Conservation (phyloP, 2,329 filamentous ascomycete species). For the Alternaria triticina region DNA sequence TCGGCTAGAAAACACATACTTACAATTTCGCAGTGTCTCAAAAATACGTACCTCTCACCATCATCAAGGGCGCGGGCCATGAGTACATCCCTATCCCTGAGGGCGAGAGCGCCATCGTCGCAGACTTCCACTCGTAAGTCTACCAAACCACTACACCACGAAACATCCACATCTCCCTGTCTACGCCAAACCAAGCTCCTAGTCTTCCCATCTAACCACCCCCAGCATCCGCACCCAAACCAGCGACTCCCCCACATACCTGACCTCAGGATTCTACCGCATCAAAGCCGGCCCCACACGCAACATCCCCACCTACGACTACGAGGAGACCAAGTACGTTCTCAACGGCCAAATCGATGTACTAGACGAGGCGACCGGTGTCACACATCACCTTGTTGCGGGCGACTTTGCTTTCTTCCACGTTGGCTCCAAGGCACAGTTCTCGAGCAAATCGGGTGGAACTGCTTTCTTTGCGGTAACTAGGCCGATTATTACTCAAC, state of each 20-base stretch:
- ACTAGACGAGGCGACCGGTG: slow-evolving; percentile 32
- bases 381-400: slow-evolving; percentile 31
- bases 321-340: slow-evolving; percentile 36
- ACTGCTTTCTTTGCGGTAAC: slow-evolving; percentile 34
- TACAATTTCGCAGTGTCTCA: slow-evolving; percentile 16
- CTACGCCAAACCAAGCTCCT: neutral
- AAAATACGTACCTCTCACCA: slow-evolving; percentile 28
- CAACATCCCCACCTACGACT: slow-evolving; percentile 27
- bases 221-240: slow-evolving; percentile 28
- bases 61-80: slow-evolving; percentile 35
- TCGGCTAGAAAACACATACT: neutral
- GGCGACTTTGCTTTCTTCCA: slow-evolving; percentile 38
- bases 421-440: slow-evolving; percentile 31
- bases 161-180: no score
- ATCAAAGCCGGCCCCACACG: slow-evolving; percentile 29
- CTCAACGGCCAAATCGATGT: slow-evolving; percentile 34
- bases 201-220: neutral
- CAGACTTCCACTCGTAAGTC: slow-evolving; percentile 34
- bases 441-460: slow-evolving; percentile 29
- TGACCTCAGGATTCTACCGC: slow-evolving; percentile 37
- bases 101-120: slow-evolving; percentile 32
- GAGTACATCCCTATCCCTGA: slow-evolving; percentile 32
- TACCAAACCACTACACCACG: neutral
- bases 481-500: slow-evolving; percentile 24
- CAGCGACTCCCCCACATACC: slow-evolving; percentile 25